These are phyloP conservation scores for Penicilliopsis zonata DNA, from an alignment of 495 filamentous ascomycete species.

Conservation along the genomic window DNA sequence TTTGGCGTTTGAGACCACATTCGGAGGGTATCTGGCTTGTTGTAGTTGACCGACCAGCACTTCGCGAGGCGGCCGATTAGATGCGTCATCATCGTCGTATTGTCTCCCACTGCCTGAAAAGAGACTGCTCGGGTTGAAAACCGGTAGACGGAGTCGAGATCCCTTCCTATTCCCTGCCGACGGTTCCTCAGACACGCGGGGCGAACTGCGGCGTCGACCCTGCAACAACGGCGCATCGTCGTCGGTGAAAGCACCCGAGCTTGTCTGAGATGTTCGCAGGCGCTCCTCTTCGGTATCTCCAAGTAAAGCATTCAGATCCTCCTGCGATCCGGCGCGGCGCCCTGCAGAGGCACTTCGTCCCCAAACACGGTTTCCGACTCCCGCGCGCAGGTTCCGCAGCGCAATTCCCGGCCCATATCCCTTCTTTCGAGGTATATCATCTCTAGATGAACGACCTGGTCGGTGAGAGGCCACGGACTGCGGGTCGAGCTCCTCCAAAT, in stretches of 20 bases:
- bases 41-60: constrained; percentile 32
- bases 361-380: constrained; percentile 51
- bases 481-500: constrained; percentile 63
- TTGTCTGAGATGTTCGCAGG: constrained; percentile 31
- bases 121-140: constrained; percentile 13
- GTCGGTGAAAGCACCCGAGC: constrained; percentile 36
- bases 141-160: constrained; percentile 18
- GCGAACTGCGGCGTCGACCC: constrained; percentile 17
- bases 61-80: constrained; percentile 27
- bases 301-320: constrained; percentile 45
- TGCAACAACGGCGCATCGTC: constrained; percentile 58
- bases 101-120: constrained; percentile 8
- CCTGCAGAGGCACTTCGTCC: constrained; percentile 32
- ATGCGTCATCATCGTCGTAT: constrained; percentile 10
- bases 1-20: constrained; percentile 92
- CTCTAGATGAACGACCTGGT: constrained; percentile 23
- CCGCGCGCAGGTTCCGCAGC: constrained; percentile 57
- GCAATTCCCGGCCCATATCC: constrained; percentile 50
- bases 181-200: constrained; percentile 17
- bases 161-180: constrained; percentile 13
- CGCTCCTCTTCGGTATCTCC: constrained; percentile 35
- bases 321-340: constrained; percentile 25
- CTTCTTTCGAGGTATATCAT: constrained; percentile 27
- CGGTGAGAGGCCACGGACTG: constrained; percentile 25
- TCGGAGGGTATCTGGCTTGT: constrained; percentile 40